phyloP scores from a whole-genome alignment of 176 grass and related monocot genomes.

The Ensete ventricosum region DNA sequence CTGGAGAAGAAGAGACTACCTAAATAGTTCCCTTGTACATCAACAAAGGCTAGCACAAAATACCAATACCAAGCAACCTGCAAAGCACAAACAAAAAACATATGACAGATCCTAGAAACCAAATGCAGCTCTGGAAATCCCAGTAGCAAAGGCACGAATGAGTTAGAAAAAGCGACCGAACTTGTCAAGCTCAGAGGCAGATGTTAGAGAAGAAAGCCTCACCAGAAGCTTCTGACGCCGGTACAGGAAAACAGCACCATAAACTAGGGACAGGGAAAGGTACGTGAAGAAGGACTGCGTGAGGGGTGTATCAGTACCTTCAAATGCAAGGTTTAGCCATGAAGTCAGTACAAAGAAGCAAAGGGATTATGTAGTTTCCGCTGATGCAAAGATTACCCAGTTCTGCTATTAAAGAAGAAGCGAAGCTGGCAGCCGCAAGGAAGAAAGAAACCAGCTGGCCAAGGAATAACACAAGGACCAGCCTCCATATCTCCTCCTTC shows the following conservation, averaged over 20 bases:
- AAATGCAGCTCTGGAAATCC: too few species aligned
- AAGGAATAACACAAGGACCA: constrained; percentile 45
- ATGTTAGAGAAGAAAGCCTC: background rate
- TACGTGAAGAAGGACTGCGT: constrained; percentile 71
- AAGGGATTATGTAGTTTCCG: background rate
- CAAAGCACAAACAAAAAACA: constrained; percentile 5
- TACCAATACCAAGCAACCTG: constrained; percentile 97
- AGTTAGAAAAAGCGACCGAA: too few species aligned
- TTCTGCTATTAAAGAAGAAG: constrained; percentile 53
- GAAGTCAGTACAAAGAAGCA: background rate
- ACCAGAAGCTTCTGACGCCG: constrained; percentile 43
- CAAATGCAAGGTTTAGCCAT: constrained; percentile 10
- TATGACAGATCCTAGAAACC: background rate
- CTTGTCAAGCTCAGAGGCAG: too few species aligned
- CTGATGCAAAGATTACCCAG: constrained; percentile 27
- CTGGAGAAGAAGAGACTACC: constrained; percentile 29
- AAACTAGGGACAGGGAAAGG: constrained; percentile 46
- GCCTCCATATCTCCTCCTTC: constrained; percentile 33
- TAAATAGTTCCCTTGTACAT: constrained; percentile 75
- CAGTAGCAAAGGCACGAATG: too few species aligned
- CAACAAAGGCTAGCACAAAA: constrained; percentile 48
- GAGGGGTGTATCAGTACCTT: constrained; percentile 65
- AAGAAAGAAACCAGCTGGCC: constrained; percentile 72
- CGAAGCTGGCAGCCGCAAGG: constrained; percentile 55
- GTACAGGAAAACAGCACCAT: constrained; percentile 44